Conservation (phyloP, 2,329 filamentous ascomycete species). For the Akanthomyces dipterigenus region DNA sequence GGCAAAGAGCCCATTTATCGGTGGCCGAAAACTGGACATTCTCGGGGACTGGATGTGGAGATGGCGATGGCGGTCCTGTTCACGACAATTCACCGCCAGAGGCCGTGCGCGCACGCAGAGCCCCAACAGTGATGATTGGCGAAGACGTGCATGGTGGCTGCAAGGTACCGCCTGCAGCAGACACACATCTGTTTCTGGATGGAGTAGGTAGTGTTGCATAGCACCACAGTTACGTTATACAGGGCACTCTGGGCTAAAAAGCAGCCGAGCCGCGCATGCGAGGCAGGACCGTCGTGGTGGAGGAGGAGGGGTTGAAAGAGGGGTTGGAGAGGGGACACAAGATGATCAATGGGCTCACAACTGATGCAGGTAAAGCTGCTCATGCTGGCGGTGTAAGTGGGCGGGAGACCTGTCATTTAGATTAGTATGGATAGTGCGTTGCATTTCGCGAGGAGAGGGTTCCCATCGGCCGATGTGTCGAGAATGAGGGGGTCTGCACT, state of each 20-base stretch:
- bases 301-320: background rate
- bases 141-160: background rate
- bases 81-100: slow-evolving; percentile 6
- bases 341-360: background rate
- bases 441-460: background rate
- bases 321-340: background rate
- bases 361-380: background rate
- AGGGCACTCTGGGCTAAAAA: background rate
- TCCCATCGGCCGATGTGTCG: background rate
- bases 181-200: background rate
- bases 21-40: background rate
- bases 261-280: background rate
- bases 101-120: slow-evolving; percentile 6
- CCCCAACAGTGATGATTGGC: slow-evolving; percentile 1
- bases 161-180: background rate
- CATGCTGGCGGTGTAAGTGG: background rate
- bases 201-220: too few relatives aligned
- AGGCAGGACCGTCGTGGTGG: background rate
- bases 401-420: background rate
- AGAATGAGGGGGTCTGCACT: background rate
- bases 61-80: background rate
- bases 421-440: background rate
- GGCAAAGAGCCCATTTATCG: background rate
- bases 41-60: background rate
- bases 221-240: too few relatives aligned